Evolutionary conservation across 768 basidiomycete genomes (phyloP).

Genomic region (Mycena floridula): DNA sequence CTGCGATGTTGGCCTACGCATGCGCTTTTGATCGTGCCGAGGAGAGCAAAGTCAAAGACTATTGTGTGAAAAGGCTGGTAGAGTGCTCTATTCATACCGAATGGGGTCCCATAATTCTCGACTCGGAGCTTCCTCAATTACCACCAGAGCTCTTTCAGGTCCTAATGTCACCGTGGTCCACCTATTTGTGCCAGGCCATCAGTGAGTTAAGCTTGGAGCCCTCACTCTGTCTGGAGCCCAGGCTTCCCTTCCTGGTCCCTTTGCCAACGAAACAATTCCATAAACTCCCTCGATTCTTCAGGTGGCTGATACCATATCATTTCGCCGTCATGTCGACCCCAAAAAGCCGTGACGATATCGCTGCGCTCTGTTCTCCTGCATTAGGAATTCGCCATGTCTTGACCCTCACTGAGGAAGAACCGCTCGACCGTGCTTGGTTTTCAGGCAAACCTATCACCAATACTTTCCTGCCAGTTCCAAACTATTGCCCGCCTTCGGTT

Average conservation of each 20-base stretch:
- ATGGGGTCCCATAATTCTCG: constrained; percentile 41
- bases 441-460: constrained; percentile 34
- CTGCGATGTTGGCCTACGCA: constrained; percentile 53
- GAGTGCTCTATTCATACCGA: constrained; percentile 43
- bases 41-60: constrained; percentile 29
- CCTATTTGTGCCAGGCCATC: constrained; percentile 24
- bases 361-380: constrained; percentile 33
- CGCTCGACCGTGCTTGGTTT: constrained; percentile 45
- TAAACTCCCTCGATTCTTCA: constrained; percentile 52
- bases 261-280: constrained; percentile 9
- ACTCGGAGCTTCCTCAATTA: constrained; percentile 35
- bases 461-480: constrained; percentile 50
- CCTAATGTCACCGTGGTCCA: constrained; percentile 38
- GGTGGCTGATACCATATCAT: constrained; percentile 56
- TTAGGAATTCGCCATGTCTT: constrained; percentile 55
- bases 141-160: constrained; percentile 21
- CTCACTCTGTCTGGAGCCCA: constrained; percentile 32
- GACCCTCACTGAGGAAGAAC: constrained; percentile 54
- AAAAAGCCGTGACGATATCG: constrained; percentile 41
- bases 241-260: constrained; percentile 36
- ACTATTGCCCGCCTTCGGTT: constrained; percentile 47
- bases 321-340: constrained; percentile 60
- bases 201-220: constrained; percentile 26
- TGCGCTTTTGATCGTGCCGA: constrained; percentile 33
- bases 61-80: constrained; percentile 40